phyloP scores from a whole-genome alignment of 208 protist species.

The Acanthamoeba divionensis region DNA sequence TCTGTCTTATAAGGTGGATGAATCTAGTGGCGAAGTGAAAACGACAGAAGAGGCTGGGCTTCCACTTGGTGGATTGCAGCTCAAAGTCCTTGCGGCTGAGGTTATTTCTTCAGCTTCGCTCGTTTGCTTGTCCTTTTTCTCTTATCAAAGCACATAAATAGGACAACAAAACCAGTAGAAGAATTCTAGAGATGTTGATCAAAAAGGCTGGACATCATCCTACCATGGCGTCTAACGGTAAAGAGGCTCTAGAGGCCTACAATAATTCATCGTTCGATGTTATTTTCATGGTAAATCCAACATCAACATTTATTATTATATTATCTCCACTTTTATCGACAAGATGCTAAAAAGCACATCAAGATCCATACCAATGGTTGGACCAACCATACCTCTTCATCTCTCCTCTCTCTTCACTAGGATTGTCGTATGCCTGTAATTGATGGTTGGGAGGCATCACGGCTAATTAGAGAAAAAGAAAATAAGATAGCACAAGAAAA shows the following conservation, averaged over 20 bases:
- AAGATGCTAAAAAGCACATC: too few relatives aligned
- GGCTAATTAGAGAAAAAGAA: constrained; percentile 13
- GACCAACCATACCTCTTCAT: too few relatives aligned
- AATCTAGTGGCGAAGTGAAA: background rate
- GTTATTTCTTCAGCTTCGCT: background rate
- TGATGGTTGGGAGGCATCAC: constrained; percentile 34
- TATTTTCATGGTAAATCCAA: constrained; percentile 43
- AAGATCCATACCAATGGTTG: too few relatives aligned
- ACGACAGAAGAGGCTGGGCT: background rate
- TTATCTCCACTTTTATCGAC: too few relatives aligned
- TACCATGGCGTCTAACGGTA: background rate
- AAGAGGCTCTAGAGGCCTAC: background rate
- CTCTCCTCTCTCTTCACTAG: too few relatives aligned
- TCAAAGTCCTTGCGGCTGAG: constrained; percentile 2
- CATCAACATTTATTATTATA: too few relatives aligned
- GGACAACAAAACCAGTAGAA: constrained; percentile 33
- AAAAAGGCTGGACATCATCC: background rate
- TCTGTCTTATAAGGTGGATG: background rate
- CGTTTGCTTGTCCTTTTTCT: too few relatives aligned
- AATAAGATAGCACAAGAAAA: background rate
- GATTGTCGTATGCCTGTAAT: constrained; percentile 40
- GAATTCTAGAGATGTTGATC: constrained; percentile 34
- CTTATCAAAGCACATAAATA: too few relatives aligned
- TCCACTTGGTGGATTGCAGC: background rate
- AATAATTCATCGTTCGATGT: background rate